Evolutionary conservation across 768 basidiomycete species (phyloP), one percentile per base, ranked within the genome.

Genomic region (Mycena rebaudengoi): DNA sequence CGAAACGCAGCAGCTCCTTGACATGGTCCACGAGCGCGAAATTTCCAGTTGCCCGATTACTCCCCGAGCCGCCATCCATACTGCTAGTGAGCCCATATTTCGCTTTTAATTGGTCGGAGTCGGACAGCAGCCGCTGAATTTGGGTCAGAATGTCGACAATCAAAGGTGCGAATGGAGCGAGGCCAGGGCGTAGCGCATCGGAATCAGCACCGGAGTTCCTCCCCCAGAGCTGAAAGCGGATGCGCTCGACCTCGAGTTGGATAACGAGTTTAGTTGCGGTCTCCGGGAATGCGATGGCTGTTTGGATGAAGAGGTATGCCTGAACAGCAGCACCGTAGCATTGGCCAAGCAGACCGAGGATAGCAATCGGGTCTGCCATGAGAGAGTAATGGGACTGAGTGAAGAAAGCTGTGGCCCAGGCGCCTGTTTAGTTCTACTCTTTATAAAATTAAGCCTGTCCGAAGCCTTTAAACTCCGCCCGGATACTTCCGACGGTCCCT

Each of bases 211-310:
- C 62, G 7, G 62, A 63, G 56, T 56, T 63, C 14, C 54, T 32
- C 18, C 62, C 62, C 62, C 62, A 63, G n/a, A 63, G 54, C 52
- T 55, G 53, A 3, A 63, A 26, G n/a, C 62, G 52, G 29, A 50
- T 49, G 33, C 56, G 53, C 28, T 63, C 62, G 29, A 63, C 62
- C 20, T 49, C 53, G 5, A 63, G 46, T 23, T 46, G 51, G 39
- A 63, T 29, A 10, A 63, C 53, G 21, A 63, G 44, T 30, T 48
- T 63, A 23, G 54, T 54, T 7, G 62, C 52, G 16, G 51, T 63
- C 1, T 55, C 52, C 8, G 62, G 52, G 35, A 63, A 63, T 10
- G 32, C 62, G 20, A 63, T 29, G 16, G 46, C 54, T 40, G 30
- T 49, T 57, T 54, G 44, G 39, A 63, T 53, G 14, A 13, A 41